A percentile compares a stretch with the other conserved stretches of the same genome.
Conservation (phyloP, 768 basidiomycete species). For the Mycena galopus region DNA sequence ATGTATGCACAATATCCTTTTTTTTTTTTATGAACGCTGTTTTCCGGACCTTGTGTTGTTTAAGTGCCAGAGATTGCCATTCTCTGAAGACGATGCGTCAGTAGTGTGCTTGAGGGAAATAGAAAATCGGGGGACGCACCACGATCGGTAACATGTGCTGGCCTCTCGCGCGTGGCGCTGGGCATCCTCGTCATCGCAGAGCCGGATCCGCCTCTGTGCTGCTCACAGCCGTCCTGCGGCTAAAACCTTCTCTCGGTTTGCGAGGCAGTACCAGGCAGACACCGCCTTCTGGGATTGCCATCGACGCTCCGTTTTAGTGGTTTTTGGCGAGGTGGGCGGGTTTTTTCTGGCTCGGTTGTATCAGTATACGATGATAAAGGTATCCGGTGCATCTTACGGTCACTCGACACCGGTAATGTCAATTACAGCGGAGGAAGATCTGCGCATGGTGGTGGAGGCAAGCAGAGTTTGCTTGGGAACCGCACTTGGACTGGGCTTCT, state of each 20-base stretch:
- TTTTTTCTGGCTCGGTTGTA: too few species aligned
- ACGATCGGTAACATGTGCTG: neutral
- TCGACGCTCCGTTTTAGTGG: neutral
- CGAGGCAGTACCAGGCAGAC: neutral
- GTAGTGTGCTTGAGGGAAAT: too few species aligned
- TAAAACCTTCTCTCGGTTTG: neutral
- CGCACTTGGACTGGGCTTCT: too few species aligned
- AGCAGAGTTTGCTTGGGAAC: neutral
- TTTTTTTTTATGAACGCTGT: too few species aligned
- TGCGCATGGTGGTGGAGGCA: neutral
- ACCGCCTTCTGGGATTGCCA: neutral
- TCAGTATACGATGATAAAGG: too few species aligned
- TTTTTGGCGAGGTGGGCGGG: neutral
- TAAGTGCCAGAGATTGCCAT: neutral
- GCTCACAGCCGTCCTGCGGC: neutral
- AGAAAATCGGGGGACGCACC: too few species aligned
- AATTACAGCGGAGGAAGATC: neutral
- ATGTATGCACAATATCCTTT: too few species aligned
- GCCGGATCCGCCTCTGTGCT: neutral
- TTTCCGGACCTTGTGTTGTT: constrained; percentile 8
- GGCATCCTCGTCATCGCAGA: neutral
- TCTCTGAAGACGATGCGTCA: too few species aligned
- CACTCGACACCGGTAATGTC: too few species aligned
- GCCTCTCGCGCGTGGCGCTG: neutral
- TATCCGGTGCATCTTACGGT: too few species aligned